Evolutionary conservation across 495 filamentous ascomycete genomes (phyloP).

Genomic region (Penicillium soppii): DNA sequence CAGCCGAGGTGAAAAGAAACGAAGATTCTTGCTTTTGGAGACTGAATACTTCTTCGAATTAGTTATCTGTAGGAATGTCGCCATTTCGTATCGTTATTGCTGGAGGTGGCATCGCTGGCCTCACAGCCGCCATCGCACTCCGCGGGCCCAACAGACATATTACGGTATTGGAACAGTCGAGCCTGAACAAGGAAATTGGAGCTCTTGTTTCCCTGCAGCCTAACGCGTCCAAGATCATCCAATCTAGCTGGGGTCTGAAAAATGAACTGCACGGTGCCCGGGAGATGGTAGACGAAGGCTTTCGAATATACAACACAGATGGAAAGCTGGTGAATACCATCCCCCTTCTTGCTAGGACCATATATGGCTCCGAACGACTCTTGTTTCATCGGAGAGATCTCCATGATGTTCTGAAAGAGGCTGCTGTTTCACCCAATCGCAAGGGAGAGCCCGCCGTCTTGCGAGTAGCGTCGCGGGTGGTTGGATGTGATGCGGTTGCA

Average conservation of each 20-base stretch:
- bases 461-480: constrained; percentile 14
- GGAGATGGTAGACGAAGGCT: constrained; percentile 27
- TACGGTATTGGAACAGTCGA: constrained; percentile 27
- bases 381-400: constrained; percentile 30
- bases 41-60: too few relatives aligned
- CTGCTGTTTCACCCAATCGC: constrained; percentile 12
- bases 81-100: constrained; percentile 18
- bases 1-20: too few relatives aligned
- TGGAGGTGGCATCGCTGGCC: constrained; percentile 18
- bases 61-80: constrained; percentile 5
- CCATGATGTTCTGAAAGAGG: constrained; percentile 19
- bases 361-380: constrained; percentile 27
- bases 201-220: constrained; percentile 30
- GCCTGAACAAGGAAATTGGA: constrained; percentile 28
- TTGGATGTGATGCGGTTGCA: constrained; percentile 12
- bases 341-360: constrained; percentile 14
- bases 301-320: constrained; percentile 28
- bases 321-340: constrained; percentile 20
- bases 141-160: constrained; percentile 23
- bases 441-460: constrained; percentile 18
- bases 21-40: too few relatives aligned
- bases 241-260: constrained; percentile 19
- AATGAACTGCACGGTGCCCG: constrained; percentile 9
- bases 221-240: constrained; percentile 29
- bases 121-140: constrained; percentile 27